Conservation (phyloP, 2,329 filamentous ascomycete species). For the Pleurostoma richardsiae region DNA sequence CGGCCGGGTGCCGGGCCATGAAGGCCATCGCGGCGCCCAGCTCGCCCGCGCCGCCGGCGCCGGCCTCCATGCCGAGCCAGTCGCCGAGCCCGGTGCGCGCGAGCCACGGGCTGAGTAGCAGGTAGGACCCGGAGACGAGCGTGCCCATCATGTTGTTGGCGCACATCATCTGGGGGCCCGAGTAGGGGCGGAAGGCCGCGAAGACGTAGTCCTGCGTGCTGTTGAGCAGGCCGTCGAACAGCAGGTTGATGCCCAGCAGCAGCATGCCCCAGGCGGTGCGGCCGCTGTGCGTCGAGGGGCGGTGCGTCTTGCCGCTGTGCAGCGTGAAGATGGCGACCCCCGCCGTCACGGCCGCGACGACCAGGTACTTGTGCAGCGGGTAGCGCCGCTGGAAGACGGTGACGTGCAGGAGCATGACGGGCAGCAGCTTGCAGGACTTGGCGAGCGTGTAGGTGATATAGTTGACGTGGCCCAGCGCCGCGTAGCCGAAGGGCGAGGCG, state of each 20-base stretch:
- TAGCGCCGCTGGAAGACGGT: slow-evolving; percentile 86
- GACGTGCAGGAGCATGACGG: slow-evolving; percentile 95
- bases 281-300: slow-evolving; percentile 32
- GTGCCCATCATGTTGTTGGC: slow-evolving; percentile 90
- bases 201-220: slow-evolving; percentile 97
- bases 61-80: slow-evolving; percentile 62
- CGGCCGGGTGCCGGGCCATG: slow-evolving; percentile 70
- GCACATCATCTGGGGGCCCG: slow-evolving; percentile 98
- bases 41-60: slow-evolving; percentile 65
- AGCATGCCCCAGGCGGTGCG: slow-evolving; percentile 76
- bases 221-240: slow-evolving; percentile 95
- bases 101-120: slow-evolving; percentile 76
- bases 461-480: slow-evolving; percentile 87
- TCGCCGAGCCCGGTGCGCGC: slow-evolving; percentile 60
- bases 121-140: slow-evolving; percentile 68
- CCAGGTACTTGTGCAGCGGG: slow-evolving; percentile 93
- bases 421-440: slow-evolving; percentile 97
- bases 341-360: slow-evolving; percentile 83
- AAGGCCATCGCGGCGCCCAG: slow-evolving; percentile 75
- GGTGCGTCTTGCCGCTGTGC: slow-evolving; percentile 55
- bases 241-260: slow-evolving; percentile 79
- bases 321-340: slow-evolving; percentile 95
- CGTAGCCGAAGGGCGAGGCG: slow-evolving; percentile 93
- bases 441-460: slow-evolving; percentile 97
- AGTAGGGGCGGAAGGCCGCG: slow-evolving; percentile 69